Conservation (phyloP, 345 rosid species). For the Psidium guajava region DNA sequence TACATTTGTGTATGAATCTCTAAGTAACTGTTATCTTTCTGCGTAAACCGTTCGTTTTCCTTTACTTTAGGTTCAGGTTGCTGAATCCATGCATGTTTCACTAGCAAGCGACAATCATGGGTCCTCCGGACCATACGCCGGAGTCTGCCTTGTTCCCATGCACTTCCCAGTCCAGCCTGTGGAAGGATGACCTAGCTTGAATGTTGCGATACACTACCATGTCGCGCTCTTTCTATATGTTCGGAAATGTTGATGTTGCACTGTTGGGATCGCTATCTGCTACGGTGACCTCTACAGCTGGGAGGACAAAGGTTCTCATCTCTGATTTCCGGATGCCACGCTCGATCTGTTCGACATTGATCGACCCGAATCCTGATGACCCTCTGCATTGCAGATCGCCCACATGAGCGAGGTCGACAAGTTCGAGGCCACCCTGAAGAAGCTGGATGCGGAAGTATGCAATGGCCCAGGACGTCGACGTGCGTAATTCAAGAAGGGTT, state of each 20-base stretch:
- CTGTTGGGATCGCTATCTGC: background rate
- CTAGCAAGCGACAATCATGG: slow-evolving; percentile 58
- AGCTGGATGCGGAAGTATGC: slow-evolving; percentile 75
- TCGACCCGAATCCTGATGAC: slow-evolving; percentile 61
- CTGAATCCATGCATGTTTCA: slow-evolving; percentile 44
- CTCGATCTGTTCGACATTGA: slow-evolving; percentile 53
- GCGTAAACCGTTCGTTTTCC: background rate
- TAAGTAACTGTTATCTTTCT: background rate
- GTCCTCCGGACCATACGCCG: slow-evolving; percentile 13
- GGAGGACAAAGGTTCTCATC: background rate
- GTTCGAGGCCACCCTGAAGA: slow-evolving; percentile 47
- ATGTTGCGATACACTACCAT: background rate
- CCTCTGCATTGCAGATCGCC: slow-evolving; percentile 61
- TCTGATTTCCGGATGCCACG: slow-evolving; percentile 32
- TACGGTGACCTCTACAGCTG: background rate
- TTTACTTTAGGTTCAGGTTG: slow-evolving; percentile 28
- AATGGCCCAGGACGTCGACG: slow-evolving; percentile 10
- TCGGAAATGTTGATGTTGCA: background rate
- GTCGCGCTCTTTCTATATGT: background rate
- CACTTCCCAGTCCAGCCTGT: slow-evolving; percentile 4
- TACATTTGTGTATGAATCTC: background rate
- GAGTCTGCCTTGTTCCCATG: slow-evolving; percentile 45
- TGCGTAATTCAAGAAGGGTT: slow-evolving; percentile 18
- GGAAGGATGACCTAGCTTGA: background rate
- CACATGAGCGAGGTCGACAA: slow-evolving; percentile 63